Evolutionary conservation across 2,329 filamentous ascomycete genomes (phyloP).

Genomic region (Venturia pyrina): DNA sequence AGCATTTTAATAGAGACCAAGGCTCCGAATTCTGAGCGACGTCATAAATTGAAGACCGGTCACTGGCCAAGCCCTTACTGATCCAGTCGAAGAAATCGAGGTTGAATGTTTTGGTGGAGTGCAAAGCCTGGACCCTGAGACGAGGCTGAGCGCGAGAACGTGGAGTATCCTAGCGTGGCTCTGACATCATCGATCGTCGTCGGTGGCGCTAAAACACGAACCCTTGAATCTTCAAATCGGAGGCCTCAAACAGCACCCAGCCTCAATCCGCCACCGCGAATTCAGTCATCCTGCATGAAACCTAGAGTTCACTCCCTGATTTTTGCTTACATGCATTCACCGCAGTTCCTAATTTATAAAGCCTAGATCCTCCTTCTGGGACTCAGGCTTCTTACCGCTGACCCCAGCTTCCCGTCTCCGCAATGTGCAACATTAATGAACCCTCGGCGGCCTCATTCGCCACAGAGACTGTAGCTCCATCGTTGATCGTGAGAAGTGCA

Average conservation of each 20-base stretch:
- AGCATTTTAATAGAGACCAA: not conserved
- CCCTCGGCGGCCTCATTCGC: not conserved
- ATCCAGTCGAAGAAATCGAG: not conserved
- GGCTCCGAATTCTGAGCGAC: not conserved
- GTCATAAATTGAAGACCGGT: not conserved
- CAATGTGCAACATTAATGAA: not conserved
- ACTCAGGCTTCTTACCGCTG: not conserved
- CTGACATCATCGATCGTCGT: not conserved
- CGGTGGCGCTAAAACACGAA: not conserved
- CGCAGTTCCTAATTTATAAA: not conserved
- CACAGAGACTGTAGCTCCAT: not conserved
- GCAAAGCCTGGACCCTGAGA: not conserved
- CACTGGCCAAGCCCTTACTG: not conserved
- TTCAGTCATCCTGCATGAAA: not conserved
- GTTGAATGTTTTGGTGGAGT: not conserved
- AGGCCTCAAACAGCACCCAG: not conserved
- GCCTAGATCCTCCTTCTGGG: not conserved
- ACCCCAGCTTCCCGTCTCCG: not conserved
- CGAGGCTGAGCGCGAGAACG: not conserved
- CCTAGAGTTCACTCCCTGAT: not conserved
- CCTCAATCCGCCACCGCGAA: not conserved
- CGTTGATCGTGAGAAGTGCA: slow-evolving; percentile 7
- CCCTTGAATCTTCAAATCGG: not conserved
- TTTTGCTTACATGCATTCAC: not conserved
- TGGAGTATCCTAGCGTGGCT: not conserved